phyloP scores from a whole-genome alignment of 2,329 filamentous ascomycete genomes.

The Pseudogymnoascus verrucosus region DNA sequence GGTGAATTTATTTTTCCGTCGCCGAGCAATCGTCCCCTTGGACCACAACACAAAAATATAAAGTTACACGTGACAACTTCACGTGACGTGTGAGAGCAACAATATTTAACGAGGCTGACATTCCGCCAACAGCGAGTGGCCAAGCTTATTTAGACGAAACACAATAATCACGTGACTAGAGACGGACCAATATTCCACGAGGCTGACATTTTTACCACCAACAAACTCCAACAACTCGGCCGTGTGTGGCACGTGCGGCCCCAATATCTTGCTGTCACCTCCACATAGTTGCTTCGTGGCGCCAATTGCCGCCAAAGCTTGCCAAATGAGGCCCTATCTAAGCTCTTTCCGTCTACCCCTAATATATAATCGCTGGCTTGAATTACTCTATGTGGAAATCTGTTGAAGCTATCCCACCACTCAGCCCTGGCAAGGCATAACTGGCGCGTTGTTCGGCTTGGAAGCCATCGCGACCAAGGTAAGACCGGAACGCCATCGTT shows the following conservation, averaged over 20 bases:
- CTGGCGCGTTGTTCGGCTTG: background rate
- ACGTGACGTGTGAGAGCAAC: background rate
- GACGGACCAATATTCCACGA: background rate
- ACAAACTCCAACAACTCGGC: background rate
- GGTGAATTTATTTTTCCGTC: background rate
- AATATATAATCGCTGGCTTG: background rate
- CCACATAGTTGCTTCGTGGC: background rate
- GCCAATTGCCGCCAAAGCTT: conserved; percentile 7
- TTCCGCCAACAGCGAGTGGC: background rate
- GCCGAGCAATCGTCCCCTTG: background rate
- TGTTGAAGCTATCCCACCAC: background rate
- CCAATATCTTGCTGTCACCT: background rate
- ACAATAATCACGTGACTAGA: background rate
- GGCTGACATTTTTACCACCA: background rate
- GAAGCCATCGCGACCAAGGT: background rate
- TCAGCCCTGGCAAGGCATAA: conserved; percentile 7
- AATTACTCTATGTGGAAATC: background rate
- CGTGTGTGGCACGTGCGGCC: background rate
- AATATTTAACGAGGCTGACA: background rate
- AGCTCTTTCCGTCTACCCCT: background rate
- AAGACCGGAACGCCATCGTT: background rate
- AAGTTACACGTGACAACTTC: background rate
- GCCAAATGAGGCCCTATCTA: background rate
- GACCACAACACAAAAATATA: background rate
- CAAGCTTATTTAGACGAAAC: background rate